phyloP scores from a whole-genome alignment of 495 filamentous ascomycete genomes.

The Penicillium mononematosum region DNA sequence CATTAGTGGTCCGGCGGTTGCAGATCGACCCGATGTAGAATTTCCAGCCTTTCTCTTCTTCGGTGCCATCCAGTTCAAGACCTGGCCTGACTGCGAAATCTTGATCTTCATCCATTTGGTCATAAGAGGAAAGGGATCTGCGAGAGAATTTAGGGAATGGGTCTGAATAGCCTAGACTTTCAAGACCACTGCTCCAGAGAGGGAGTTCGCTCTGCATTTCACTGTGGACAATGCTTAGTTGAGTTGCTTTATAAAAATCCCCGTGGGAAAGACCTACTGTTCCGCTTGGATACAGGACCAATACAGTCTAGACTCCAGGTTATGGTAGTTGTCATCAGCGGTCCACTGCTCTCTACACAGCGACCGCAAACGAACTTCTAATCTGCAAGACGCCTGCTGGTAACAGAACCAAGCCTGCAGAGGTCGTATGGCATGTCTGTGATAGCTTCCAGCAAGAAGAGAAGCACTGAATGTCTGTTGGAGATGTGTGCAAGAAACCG shows the following conservation, averaged over 20 bases:
- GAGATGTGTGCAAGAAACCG: slow-evolving; percentile 25
- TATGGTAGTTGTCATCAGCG: slow-evolving; percentile 27
- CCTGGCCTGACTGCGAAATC: slow-evolving; percentile 1
- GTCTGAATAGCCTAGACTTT: slow-evolving; percentile 23
- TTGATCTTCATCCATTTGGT: slow-evolving; percentile 18
- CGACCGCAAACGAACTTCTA: slow-evolving; percentile 29
- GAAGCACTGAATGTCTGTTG: slow-evolving; percentile 31
- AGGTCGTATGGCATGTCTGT: slow-evolving; percentile 27
- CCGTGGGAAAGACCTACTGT: slow-evolving; percentile 15
- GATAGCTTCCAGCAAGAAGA: slow-evolving; percentile 28
- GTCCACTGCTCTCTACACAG: slow-evolving; percentile 28
- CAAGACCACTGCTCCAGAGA: slow-evolving; percentile 29
- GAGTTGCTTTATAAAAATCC: neutral
- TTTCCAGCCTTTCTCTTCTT: slow-evolving; percentile 28
- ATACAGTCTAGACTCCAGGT: slow-evolving; percentile 29
- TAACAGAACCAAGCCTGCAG: slow-evolving; percentile 31
- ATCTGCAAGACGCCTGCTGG: slow-evolving; percentile 31
- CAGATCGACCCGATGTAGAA: slow-evolving; percentile 30
- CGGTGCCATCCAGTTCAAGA: slow-evolving; percentile 13
- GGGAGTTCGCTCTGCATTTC: slow-evolving; percentile 31
- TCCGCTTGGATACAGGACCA: slow-evolving; percentile 34
- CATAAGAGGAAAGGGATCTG: slow-evolving; percentile 15
- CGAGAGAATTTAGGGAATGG: slow-evolving; percentile 21
- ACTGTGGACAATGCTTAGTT: slow-evolving; percentile 13
- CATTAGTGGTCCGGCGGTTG: slow-evolving; percentile 30